Evolutionary conservation across 2,329 filamentous ascomycete genomes (phyloP), one percentile per base, ranked within the genome.

Genomic region (Leptographium wingfieldii): DNA sequence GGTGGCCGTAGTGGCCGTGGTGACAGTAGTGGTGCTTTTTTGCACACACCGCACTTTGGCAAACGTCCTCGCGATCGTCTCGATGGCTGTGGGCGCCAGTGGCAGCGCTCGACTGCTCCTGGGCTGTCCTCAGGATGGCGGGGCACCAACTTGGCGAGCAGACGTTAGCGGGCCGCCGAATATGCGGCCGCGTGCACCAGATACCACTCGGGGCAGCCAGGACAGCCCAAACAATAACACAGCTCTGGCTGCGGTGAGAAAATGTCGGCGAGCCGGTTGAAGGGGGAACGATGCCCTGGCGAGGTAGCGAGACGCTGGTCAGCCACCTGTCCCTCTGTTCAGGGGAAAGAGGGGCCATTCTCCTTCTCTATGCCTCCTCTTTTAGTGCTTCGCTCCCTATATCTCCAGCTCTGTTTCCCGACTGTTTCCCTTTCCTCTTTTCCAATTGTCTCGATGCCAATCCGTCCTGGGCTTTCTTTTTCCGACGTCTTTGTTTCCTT

Each of bases 81-180:
- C 7, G n/a, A 10, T 12, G 22, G 46, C 22, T 7, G 25, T 22
- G 22, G 46, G 46, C n/a, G n/a, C 46, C 22, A 12, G 46, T 27
- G 12, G 35, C 14, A 40, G 38, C 38, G 5, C 48, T 51, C n/a
- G n/a, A 25, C 51, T 33, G 27, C 27, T 22, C 5, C 22, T 51
- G 19, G 48, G 16, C n/a, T 55, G 29, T 53, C 27, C 52, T 54
- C 31, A 31, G 31, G 51, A 11, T 9, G 55, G 55, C 55, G 54
- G 54, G 54, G 33, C 55, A 25, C 43, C 22, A 56, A 56, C 55
- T 56, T 55, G 55, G 38, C 35, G 33, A 43, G n/a, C 53, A 56
- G 11, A 14, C 38, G 55, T 56, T 58, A 61, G 60, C 60, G 60
- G 60, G 60, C 56, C 59, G 52, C 56, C 57, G 35, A 59, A 59